Evolutionary conservation across 2,329 filamentous ascomycete genomes (phyloP), one percentile per base, ranked within the genome.

Genomic region (Mollisiaceae sp.): DNA sequence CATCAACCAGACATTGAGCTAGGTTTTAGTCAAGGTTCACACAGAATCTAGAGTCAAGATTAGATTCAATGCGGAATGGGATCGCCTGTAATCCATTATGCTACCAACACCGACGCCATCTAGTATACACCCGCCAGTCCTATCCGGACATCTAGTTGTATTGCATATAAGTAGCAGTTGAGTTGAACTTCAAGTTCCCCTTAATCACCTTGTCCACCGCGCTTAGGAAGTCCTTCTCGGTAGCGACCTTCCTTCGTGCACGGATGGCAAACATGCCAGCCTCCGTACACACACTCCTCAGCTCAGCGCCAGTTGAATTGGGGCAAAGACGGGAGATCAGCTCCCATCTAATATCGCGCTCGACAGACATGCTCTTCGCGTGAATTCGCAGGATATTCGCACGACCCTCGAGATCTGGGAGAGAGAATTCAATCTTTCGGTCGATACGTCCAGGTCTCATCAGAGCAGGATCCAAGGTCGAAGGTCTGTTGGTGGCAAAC

Each of bases 191-290:
- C 78, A 97, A 84, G 81, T 98, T 97, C 74, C 92, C 94, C 87
- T 97, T 97, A 83, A 98, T 98, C 70, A 99, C 95, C 88, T 99
- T 99, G 85, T 99, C 95, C 67, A 99, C 95, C 2, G 95, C 94
- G 65, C 92, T 94, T 73, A 99, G 82, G 82, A 99, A 99, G 81
- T 99, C 95, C 86, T 99, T 98, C 85, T 99, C 95, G 1, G 94
- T 94, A 0, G 95, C 95, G 18, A 99, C 93, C 91, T 99, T 99
- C 82, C 95, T 90, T 78, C 95, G 84, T 43, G 92, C 92, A 56
- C 95, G 89, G 71, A 99, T 97, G 67, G 95, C 95, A 77, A 97
- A 99, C 94, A 99, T 98, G 72, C 95, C 95, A 1, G 95, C 94
- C 81, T 99, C 95, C 9, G 95, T 99, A 72, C 95, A 97, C 67